These are phyloP conservation scores for Venturiaceae sp. DNA, from an alignment of 2,329 filamentous ascomycete species.

Conservation along the genomic window DNA sequence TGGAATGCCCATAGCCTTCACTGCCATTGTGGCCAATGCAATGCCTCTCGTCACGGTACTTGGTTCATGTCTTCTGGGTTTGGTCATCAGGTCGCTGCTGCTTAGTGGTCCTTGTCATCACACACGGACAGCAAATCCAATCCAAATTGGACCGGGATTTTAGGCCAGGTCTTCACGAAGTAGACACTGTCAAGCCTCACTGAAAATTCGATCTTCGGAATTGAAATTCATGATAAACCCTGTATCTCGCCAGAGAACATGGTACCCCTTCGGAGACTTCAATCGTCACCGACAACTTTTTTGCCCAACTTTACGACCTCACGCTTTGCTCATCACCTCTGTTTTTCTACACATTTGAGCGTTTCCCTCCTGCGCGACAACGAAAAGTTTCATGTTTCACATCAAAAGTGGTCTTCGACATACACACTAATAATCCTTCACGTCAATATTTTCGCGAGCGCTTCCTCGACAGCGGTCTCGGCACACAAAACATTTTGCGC, in stretches of 20 bases:
- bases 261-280: too few species aligned
- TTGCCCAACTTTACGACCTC: neutral
- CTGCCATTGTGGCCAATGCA: constrained; percentile 6
- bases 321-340: neutral
- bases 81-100: neutral
- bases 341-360: neutral
- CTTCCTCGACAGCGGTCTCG: neutral
- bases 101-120: neutral
- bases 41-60: neutral
- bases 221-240: too few species aligned
- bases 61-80: neutral
- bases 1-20: constrained; percentile 1
- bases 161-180: too few species aligned
- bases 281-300: neutral
- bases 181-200: too few species aligned
- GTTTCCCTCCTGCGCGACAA: neutral
- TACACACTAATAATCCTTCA: neutral
- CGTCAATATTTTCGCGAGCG: neutral
- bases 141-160: too few species aligned
- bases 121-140: too few species aligned
- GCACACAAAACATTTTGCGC: neutral
- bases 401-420: constrained; percentile 1
- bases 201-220: too few species aligned
- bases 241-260: too few species aligned
- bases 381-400: constrained; percentile 4